Evolutionary conservation across 2,329 filamentous ascomycete genomes (phyloP), one percentile per base, ranked within the genome.

Genomic region (Lizonia empirigonia): DNA sequence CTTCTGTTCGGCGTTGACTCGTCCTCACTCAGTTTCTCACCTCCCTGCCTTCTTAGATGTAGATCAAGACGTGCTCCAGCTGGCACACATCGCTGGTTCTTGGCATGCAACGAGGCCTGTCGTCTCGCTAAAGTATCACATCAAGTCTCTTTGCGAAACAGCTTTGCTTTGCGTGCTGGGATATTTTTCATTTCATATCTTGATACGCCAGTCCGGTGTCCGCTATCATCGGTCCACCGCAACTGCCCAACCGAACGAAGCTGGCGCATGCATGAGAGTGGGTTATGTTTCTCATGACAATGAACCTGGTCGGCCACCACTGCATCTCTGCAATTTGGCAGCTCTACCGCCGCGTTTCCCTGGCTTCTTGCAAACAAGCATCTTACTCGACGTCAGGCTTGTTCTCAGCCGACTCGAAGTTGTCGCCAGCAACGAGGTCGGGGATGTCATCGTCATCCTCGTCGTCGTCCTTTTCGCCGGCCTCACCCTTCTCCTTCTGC

Each of bases 341-440:
- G 36, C 55, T 45, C 56, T 66, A 55, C 62, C 50, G 53, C 58
- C 50, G 42, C 45, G 51, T 51, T 49, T 38, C 40, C 51, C 48
- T 37, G 29, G 50, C 45, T 58, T 44, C 50, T 51, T 34, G 30
- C 23, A 12, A 20, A 48, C 35, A 50, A 48, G 54, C 39, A 46
- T 50, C 61, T 60, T 94, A 96, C 83, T 96, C 91, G 77, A 94
- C 91, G 81, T 97, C 78, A 46, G 69, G 71, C 76, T 80, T 97
- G 49, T 52, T 52, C 49, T 52, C 49, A 16, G 49, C 49, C 80
- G 86, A 89, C 84, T 99, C 94, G 73, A 99, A 99, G 85, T 90
- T 96, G 84, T 96, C 91, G 72, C 94, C 94, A 74, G 91, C 91
- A 58, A 99, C 93, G 64, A 99, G 84, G 68, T 97, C 92, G 68